Evolutionary conservation across 2,329 filamentous ascomycete genomes (phyloP).

Genomic region (Fonsecaea pugnacius): DNA sequence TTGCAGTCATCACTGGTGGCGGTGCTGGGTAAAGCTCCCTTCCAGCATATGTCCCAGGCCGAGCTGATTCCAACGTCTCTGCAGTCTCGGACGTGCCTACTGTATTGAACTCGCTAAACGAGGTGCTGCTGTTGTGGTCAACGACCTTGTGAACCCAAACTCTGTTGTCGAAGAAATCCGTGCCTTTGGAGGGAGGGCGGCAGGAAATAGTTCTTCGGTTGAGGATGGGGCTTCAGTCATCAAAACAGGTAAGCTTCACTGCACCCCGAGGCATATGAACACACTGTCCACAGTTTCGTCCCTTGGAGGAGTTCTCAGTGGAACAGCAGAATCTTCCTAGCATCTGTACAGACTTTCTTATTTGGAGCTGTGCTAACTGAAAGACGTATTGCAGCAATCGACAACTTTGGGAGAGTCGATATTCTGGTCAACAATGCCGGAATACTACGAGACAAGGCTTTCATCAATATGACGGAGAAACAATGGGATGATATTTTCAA

Average conservation of each 20-base stretch:
- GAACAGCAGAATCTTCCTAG: too few species aligned
- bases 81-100: slow-evolving; percentile 85
- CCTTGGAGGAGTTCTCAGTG: too few species aligned
- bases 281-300: too few species aligned
- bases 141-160: slow-evolving; percentile 90
- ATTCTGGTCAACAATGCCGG: slow-evolving; percentile 98
- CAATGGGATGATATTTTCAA: slow-evolving; percentile 91
- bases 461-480: slow-evolving; percentile 94
- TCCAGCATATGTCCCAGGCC: slow-evolving; percentile 4
- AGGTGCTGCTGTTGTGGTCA: slow-evolving; percentile 86
- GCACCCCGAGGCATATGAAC: too few species aligned
- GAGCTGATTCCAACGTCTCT: slow-evolving; percentile 37
- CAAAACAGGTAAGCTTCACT: slow-evolving; percentile 59
- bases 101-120: slow-evolving; percentile 82
- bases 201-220: slow-evolving; percentile 89
- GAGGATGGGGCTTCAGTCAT: slow-evolving; percentile 90
- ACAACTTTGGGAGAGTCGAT: slow-evolving; percentile 89
- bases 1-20: slow-evolving; percentile 84
- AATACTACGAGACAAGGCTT: slow-evolving; percentile 96
- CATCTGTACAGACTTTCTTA: too few species aligned
- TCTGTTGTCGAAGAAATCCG: slow-evolving; percentile 89
- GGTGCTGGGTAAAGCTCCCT: slow-evolving; percentile 68
- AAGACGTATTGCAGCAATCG: slow-evolving; percentile 65
- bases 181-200: slow-evolving; percentile 84
- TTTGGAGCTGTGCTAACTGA: too few species aligned